A percentile compares a stretch with the other conserved stretches of the same genome.
Conservation (phyloP, 257 asterid genomes). For the Solanum neorickii region DNA sequence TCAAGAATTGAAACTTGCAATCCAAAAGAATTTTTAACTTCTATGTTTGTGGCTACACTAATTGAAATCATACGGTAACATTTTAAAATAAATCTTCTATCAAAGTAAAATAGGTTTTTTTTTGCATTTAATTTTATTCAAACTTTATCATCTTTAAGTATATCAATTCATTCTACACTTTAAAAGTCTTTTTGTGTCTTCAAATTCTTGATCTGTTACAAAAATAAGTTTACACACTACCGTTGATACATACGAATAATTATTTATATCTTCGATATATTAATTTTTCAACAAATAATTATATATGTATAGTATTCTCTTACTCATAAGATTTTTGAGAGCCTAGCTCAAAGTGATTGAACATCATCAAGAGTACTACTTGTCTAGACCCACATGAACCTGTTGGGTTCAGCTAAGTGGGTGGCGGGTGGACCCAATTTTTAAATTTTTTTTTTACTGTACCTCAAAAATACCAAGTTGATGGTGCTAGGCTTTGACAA, state of each 20-base stretch:
- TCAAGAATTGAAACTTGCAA: neutral
- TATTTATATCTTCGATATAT: neutral
- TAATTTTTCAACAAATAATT: neutral
- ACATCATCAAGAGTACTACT: neutral
- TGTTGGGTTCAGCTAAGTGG: neutral
- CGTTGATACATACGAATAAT: neutral
- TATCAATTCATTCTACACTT: too few species aligned
- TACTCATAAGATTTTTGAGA: neutral
- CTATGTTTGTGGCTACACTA: neutral
- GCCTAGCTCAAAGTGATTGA: neutral
- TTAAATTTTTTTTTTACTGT: neutral
- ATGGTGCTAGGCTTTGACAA: neutral
- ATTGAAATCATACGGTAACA: neutral
- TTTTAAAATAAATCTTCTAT: too few species aligned
- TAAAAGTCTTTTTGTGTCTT: too few species aligned
- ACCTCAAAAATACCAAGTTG: neutral
- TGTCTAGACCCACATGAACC: neutral
- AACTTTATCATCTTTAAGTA: neutral
- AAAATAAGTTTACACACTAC: too few species aligned
- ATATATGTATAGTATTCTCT: neutral
- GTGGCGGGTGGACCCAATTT: neutral
- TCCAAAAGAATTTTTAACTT: neutral
- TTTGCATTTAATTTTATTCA: too few species aligned
- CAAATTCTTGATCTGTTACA: neutral
- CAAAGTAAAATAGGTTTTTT: neutral